These are phyloP conservation scores for Leishmania guyanensis DNA, from an alignment of 208 protist genomes.

Conservation along the genomic window DNA sequence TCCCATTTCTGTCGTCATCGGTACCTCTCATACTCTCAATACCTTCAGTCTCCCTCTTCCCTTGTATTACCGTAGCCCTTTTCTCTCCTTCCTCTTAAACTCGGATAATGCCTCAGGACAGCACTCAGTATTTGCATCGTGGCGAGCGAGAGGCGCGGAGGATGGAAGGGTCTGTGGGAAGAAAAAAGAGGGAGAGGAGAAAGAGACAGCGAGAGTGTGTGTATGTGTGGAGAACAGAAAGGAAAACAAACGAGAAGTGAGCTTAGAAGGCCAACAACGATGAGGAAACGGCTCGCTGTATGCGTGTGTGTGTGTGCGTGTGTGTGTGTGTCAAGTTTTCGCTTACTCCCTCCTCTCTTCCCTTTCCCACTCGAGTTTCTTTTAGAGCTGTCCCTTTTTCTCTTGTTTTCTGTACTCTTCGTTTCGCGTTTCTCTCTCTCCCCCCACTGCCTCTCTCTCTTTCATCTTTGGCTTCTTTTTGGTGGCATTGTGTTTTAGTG, in stretches of 20 bases:
- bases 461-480: conserved; percentile 14
- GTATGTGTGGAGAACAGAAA: neutral
- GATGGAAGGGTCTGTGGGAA: conserved; percentile 1
- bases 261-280: neutral
- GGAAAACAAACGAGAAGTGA: conserved; percentile 3
- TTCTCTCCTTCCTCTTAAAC: neutral
- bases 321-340: neutral
- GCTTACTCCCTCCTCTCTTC: neutral
- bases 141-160: neutral
- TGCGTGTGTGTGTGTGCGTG: neutral
- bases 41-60: neutral
- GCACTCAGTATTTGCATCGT: neutral
- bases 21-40: neutral
- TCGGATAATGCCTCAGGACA: neutral
- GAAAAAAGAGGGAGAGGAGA: conserved; percentile 4
- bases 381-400: conserved; percentile 5
- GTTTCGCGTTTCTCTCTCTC: neutral
- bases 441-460: neutral
- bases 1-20: neutral
- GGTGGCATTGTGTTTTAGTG: conserved; percentile 5
- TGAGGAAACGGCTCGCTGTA: neutral
- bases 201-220: neutral
- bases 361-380: conserved; percentile 6
- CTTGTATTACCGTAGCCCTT: neutral
- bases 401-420: neutral